Evolutionary conservation across 2,329 filamentous ascomycete genomes (phyloP).

Genomic region (Diaporthe amygdali): DNA sequence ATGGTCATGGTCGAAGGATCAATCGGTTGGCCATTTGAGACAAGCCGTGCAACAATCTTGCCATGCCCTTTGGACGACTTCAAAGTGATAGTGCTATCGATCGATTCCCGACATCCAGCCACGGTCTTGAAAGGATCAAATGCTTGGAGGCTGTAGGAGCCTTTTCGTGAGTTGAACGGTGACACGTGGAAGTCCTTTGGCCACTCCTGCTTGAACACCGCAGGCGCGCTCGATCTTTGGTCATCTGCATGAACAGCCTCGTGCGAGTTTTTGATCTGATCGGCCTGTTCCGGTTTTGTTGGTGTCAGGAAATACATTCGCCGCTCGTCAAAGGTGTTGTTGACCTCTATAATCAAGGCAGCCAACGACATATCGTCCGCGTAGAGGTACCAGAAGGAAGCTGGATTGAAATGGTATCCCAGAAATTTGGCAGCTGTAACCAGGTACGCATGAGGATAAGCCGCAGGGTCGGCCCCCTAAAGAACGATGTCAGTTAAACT

Average conservation of each 20-base stretch:
- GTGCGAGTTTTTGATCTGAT: conserved; percentile 24
- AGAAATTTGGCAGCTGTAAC: conserved; percentile 73
- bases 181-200: conserved; percentile 79
- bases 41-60: conserved; percentile 67
- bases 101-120: conserved; percentile 43
- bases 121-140: conserved; percentile 50
- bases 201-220: conserved; percentile 57
- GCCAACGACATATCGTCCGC: conserved; percentile 59
- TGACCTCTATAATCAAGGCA: conserved; percentile 75
- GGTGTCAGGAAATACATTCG: conserved; percentile 67
- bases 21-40: conserved; percentile 54
- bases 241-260: not conserved
- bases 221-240: not conserved
- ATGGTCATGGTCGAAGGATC: conserved; percentile 54
- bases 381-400: conserved; percentile 83
- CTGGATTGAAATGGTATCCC: conserved; percentile 76
- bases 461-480: conserved; percentile 61
- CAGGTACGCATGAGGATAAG: conserved; percentile 73
- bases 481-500: not conserved
- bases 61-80: conserved; percentile 62
- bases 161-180: conserved; percentile 71
- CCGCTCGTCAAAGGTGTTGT: conserved; percentile 77
- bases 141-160: conserved; percentile 56
- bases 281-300: not conserved
- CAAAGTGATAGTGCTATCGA: conserved; percentile 67